These are phyloP conservation scores for Vinca minor DNA, from an alignment of 257 asterid genomes.

Conservation along the genomic window DNA sequence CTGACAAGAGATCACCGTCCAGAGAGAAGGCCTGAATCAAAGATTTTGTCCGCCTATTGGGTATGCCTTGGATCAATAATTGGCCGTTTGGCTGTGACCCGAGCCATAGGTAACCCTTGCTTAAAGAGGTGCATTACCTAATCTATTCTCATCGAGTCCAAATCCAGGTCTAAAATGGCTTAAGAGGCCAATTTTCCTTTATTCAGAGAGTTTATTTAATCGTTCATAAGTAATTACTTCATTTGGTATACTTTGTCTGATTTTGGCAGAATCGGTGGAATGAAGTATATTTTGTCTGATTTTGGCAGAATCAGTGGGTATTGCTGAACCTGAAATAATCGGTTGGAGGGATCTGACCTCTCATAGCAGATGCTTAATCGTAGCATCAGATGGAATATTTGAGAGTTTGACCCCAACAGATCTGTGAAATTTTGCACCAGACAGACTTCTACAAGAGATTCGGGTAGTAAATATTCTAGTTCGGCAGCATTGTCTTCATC, in stretches of 20 bases:
- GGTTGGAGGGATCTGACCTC: conserved; percentile 42
- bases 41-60: conserved; percentile 30
- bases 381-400: conserved; percentile 70
- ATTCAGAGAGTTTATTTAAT: no score
- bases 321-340: conserved; percentile 54
- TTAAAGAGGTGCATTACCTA: conserved; percentile 44
- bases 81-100: conserved; percentile 58
- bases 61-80: conserved; percentile 66
- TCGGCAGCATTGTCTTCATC: conserved; percentile 16
- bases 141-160: no score
- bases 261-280: conserved; percentile 46
- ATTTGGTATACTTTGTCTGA: neutral
- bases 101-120: conserved; percentile 62
- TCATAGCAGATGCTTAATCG: conserved; percentile 38
- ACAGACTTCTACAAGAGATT: conserved; percentile 4
- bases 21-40: conserved; percentile 56
- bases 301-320: conserved; percentile 49
- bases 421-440: conserved; percentile 35
- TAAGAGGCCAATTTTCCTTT: no score
- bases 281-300: neutral
- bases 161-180: no score
- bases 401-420: conserved; percentile 47
- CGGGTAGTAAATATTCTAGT: conserved; percentile 12
- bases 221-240: no score
- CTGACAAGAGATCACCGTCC: conserved; percentile 70